Base-by-base conservation (phyloP, 1,284 basidiomycete genomes). In the Naganishia sp. region DNA sequence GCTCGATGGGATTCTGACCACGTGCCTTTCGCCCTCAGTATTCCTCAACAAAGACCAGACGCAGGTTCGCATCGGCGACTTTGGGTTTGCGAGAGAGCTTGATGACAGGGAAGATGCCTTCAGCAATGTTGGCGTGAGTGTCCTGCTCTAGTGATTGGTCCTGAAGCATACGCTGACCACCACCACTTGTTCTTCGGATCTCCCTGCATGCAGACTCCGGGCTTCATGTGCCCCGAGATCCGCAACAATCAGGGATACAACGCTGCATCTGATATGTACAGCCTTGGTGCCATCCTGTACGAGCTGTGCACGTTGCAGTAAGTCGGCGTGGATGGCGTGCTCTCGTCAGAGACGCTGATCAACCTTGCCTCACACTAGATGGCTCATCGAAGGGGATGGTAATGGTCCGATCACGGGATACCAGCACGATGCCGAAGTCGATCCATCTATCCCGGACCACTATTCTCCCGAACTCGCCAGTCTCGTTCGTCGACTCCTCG, bases 261-360 rank as follows among this genome's bases (percentile, higher is more conserved):
- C 17, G 10, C 9, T 15, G 17, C 9, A 6, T 6, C 23, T 10
- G 54, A 56, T 39, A 56, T 56, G 10, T 56, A 18, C 39, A 56
- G 25, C 21, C 54, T 56, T 2, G 54, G 54, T 11, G 42, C 35
- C 18, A 25, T 56, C 1, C 11, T 56, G 6, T 56, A 25, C 41
- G 41, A 56, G 15, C n/a, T 56, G 11, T 56, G 54, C 23, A 35
- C 54, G 21, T 25, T 56, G 10, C 13, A 15, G 54, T 56, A 21
- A 56, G 54, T 56, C 45, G 17, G 17, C 9, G 45, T 46, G 17
- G 9, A 17, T 7, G 7, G 7, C 18, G 23, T 18, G 45, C 45
- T 23, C 17, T 46, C 45, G 28, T 28, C 28, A 28, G 28, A 28
- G 28, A 28, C 28, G 28, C 28, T 28, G 28, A 28, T 28, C 28